phyloP scores from a whole-genome alignment of 495 filamentous ascomycete genomes.

The Xylaria acuta region DNA sequence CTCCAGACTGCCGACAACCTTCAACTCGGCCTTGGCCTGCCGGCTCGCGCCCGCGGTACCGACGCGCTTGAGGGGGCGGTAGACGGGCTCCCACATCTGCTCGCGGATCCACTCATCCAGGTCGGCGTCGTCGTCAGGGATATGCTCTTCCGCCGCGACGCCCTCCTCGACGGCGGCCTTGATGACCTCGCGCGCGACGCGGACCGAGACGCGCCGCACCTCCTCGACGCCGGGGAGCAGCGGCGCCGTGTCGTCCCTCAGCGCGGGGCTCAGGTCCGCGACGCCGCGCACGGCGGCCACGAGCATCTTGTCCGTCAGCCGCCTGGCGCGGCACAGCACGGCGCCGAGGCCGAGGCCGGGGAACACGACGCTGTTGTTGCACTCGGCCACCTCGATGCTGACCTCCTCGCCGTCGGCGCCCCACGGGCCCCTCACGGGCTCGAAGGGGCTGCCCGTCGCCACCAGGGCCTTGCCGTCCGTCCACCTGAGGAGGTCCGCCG shows the following conservation, averaged over 20 bases:
- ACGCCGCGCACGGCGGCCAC: conserved; percentile 79
- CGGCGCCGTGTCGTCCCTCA: conserved; percentile 55
- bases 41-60: conserved; percentile 55
- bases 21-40: conserved; percentile 65
- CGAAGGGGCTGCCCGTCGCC: conserved; percentile 85
- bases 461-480: conserved; percentile 80
- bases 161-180: conserved; percentile 71
- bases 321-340: conserved; percentile 67
- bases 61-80: conserved; percentile 68
- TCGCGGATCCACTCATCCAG: conserved; percentile 82
- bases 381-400: conserved; percentile 74
- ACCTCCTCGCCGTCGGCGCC: conserved; percentile 62
- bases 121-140: conserved; percentile 62
- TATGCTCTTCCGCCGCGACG: conserved; percentile 64
- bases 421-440: conserved; percentile 70
- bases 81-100: conserved; percentile 89
- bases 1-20: conserved; percentile 51
- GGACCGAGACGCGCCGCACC: conserved; percentile 76
- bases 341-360: conserved; percentile 84
- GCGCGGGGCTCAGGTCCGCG: conserved; percentile 70
- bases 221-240: conserved; percentile 79
- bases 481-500: conserved; percentile 79
- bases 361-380: conserved; percentile 90
- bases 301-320: conserved; percentile 79
- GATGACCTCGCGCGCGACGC: conserved; percentile 82